Evolutionary conservation across 331 rosid genomes (phyloP).

Genomic region (Quercus phellos): DNA sequence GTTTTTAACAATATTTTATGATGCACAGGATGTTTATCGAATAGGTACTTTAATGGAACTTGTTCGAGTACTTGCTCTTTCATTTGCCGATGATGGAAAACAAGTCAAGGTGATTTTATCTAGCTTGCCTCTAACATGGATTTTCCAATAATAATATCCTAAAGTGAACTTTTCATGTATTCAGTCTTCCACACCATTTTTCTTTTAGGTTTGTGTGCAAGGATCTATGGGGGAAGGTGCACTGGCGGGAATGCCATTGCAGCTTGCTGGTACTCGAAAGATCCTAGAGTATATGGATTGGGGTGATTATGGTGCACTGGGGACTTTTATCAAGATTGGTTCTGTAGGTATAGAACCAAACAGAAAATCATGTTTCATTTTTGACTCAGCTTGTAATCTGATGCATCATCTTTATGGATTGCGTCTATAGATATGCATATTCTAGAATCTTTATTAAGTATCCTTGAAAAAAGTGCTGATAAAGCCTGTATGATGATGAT

Average conservation of each 20-base stretch:
- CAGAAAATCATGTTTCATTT: neutral
- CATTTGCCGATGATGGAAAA: constrained; percentile 92
- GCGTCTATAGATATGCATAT: constrained; percentile 4
- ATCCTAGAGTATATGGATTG: constrained; percentile 97
- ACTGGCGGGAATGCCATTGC: constrained; percentile 94
- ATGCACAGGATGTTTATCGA: constrained; percentile 88
- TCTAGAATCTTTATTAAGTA: constrained; percentile 11
- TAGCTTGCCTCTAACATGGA: constrained; percentile 13
- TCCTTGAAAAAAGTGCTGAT: neutral
- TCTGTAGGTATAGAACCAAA: constrained; percentile 62
- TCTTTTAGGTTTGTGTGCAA: constrained; percentile 85
- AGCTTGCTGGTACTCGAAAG: constrained; percentile 85
- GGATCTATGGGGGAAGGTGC: constrained; percentile 99
- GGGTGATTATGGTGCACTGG: constrained; percentile 91
- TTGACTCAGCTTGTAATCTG: constrained; percentile 13
- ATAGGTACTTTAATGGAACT: constrained; percentile 94
- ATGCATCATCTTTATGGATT: constrained; percentile 5
- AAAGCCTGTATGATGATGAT: neutral
- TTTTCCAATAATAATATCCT: neutral
- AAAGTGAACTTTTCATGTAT: constrained; percentile 2
- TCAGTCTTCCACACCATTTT: constrained; percentile 11
- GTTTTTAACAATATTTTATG: constrained; percentile 38
- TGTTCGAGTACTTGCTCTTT: constrained; percentile 77
- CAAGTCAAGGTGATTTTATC: constrained; percentile 62
- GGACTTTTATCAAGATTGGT: constrained; percentile 80